Base-by-base conservation (phyloP, 345 rosid species). In the Cardamine occulta region DNA sequence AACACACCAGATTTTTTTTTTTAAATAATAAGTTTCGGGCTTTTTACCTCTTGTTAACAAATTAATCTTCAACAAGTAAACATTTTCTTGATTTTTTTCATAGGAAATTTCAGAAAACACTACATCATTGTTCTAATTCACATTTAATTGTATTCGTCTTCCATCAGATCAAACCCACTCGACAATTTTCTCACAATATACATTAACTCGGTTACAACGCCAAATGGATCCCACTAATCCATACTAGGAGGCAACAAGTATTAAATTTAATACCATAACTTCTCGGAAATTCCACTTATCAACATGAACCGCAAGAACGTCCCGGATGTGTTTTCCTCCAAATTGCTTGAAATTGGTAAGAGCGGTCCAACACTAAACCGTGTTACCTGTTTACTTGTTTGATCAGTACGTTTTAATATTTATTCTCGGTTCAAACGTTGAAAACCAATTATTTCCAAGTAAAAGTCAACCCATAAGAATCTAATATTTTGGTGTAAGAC, bases 321-420 rank as follows among this genome's bases (percentile, higher is more conserved):
- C 4, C n/a, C 6, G 28, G 4, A 17, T 54, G 51, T 56, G 3
- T 32, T 64, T 64, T 45, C 39, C 42, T 17, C 14, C 7, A 26
- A 40, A 11, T 45, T 56, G 3, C 19, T 21, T 21, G 23, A 17
- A 40, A 39, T 23, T 35, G 21, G 31, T 4, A 2, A 26, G 26
- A 45, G 64, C 1, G 15, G 35, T 9, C 63, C 64, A 64, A 73
- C 70, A 54, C 34, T 8, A 63, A 45, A 56, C 58, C 58, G 65
- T 55, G 65, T 74, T 47, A 66, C 32, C 24, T 19, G 58, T 23
- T 56, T 21, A 55, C 49, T 55, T 56, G 65, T 54, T 63, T 74
- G 57, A 74, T 65, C 65, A 49, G 4, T 28, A 28, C 29, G 14
- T n/a, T 18, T 55, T 56, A 62, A 35, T 74, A 6, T 61, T 31